Evolutionary conservation across 2,329 filamentous ascomycete genomes (phyloP), one percentile per base, ranked within the genome.

Genomic region (Chrysosporium queenslandicum): DNA sequence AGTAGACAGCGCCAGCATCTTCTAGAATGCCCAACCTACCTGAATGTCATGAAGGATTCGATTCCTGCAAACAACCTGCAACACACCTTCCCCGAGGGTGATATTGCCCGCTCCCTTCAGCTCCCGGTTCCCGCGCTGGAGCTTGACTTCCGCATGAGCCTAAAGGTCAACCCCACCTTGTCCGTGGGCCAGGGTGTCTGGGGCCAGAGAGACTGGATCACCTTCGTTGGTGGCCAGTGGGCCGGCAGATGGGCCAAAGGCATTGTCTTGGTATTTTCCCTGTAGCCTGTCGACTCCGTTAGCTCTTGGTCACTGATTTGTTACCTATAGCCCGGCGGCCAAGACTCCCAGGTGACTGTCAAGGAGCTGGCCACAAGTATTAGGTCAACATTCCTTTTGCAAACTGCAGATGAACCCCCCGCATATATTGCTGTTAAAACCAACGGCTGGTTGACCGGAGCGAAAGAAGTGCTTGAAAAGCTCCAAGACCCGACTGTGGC

Each of bases 131-230:
- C 74, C 0, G 64, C 65, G 4, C 68, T 77, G 27, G 73, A 76
- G 55, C 66, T 76, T 42, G 74, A 77, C 58, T 77, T 77, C 64
- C 72, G 74, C 46, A 75, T 77, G 67, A 74, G 72, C 59, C 69
- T 76, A 51, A 75, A 75, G 58, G 63, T 77, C 59, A 76, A 77
- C 56, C 74, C 74, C 2, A 71, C 71, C 53, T 71, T 77, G 16
- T 62, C 66, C 1, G 68, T 76, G 14, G 74, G 74, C 2, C 63
- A 64, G 18, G 68, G 68, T 32, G 64, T 75, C 30, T 75, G 71
- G 68, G 74, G 74, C n/a, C 67, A 74, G 50, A 63, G 74, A 37
- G 73, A 76, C 55, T 77, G 74, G 74, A 68, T 77, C 41, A 73
- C 71, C 32, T 75, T 74, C 56, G 63, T 74, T 32, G 73, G 73